A percentile compares a stretch with the other conserved stretches of the same genome.
Conservation (phyloP, 2,329 filamentous ascomycete genomes). For the Magnaporthiopsis rhizophila region DNA sequence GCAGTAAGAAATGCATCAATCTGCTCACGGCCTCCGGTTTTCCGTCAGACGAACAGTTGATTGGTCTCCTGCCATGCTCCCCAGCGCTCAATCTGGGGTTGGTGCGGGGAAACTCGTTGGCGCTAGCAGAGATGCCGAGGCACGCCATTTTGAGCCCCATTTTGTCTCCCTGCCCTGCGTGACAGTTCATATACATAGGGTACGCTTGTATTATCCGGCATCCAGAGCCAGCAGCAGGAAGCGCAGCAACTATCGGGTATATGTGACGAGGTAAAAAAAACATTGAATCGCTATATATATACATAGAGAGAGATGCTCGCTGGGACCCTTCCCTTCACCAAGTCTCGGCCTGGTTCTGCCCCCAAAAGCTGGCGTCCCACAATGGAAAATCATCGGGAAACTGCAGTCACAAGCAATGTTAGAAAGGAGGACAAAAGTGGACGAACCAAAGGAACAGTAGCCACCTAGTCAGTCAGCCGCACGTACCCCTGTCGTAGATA, state of each 20-base stretch:
- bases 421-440: neutral
- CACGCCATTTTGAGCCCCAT: neutral
- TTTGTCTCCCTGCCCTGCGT: too few species aligned
- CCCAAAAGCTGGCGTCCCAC: constrained; percentile 6
- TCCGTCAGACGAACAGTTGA: neutral
- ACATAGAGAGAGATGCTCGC: neutral
- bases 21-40: too few species aligned
- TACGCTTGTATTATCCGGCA: neutral
- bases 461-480: too few species aligned
- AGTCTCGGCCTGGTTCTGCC: neutral
- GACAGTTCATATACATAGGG: too few species aligned
- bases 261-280: neutral
- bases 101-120: neutral
- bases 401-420: neutral
- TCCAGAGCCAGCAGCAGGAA: neutral
- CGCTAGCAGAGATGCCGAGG: constrained; percentile 2
- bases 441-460: neutral
- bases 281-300: neutral
- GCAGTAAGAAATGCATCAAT: too few species aligned
- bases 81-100: neutral
- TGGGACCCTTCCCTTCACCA: too few species aligned
- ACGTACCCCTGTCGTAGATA: neutral
- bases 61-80: neutral
- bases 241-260: neutral
- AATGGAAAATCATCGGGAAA: constrained; percentile 1